Base-by-base conservation (phyloP, 805 yeast genomes). In the Yarrowia phangngaensis region DNA sequence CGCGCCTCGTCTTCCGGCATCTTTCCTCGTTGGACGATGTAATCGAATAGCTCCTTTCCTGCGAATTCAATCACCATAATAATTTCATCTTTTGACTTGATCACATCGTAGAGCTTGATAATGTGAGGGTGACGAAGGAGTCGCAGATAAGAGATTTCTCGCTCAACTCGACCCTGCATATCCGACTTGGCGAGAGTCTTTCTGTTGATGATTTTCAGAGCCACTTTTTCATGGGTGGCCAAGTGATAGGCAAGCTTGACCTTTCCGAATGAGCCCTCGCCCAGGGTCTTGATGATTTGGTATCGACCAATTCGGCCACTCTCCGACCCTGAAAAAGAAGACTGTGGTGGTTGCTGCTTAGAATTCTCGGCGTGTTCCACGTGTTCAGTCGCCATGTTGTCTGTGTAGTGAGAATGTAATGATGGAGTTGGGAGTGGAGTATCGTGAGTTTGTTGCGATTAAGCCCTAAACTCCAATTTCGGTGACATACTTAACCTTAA, bases 1-100 rank as follows among this genome's bases (percentile, higher is more conserved):
- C 97, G 73, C 0, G 94, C 97, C 64, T 89, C 95, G 54, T 78
- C 77, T 66, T 90, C 97, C 29, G 81, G 79, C 95, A 89, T 84
- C 60, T 84, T 80, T 27, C 95, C 97, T 60, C 87, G 76, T 62
- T 89, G 96, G 12, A 89, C 95, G 64, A 89, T 90, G 63, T 90
- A 89, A 60, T 90, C 97, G 61, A 90, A 90, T 59, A 90, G 74
- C 67, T 89, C 97, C 57, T 86, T 86, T n/a, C 95, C 95, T 1
- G 97, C 97, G 62, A 77, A 90, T 67, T 90, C 97, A 60, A 90
- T 87, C 20, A 90, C 97, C 96, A 90, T 90, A 59, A 90, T 84
- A 58, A 90, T 90, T 61, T 90, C 97, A 58, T 90, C 96, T 59
- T 85, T 85, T 32, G 95, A 84, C 65, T 89, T 89, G 64, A 90